These are phyloP conservation scores for Ulota crispa DNA, from an alignment of 225 moss, liverwort and hornwort species.

Conservation along the genomic window DNA sequence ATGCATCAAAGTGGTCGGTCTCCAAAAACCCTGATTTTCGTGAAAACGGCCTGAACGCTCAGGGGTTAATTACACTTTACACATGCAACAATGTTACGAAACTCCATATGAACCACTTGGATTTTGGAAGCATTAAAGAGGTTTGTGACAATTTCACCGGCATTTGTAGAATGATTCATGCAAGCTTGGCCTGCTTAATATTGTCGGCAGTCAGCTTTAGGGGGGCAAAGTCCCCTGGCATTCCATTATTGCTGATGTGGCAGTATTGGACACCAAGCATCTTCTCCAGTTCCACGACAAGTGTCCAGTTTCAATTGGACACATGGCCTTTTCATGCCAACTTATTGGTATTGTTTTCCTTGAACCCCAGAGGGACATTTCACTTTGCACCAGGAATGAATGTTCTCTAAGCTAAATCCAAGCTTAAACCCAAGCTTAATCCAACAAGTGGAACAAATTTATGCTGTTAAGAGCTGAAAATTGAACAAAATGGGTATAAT, in stretches of 20 bases:
- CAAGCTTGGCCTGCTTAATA: not conserved
- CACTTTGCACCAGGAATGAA: no score
- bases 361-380: not conserved
- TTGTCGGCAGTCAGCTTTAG: not conserved
- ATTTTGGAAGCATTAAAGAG: not conserved
- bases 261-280: not conserved
- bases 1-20: no score
- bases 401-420: no score
- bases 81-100: not conserved
- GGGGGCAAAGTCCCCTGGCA: not conserved
- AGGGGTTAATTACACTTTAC: not conserved
- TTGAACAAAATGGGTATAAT: no score
- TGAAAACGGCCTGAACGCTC: no score
- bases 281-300: not conserved
- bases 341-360: no score
- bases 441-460: no score
- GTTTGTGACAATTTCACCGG: not conserved
- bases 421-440: no score
- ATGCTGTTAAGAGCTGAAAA: no score
- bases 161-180: not conserved
- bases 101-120: not conserved
- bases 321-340: not conserved
- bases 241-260: conserved; percentile 37
- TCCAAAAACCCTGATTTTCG: no score
- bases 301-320: not conserved